Conservation (phyloP, 1,284 basidiomycete species). For the Ceratobasidium sp. region DNA sequence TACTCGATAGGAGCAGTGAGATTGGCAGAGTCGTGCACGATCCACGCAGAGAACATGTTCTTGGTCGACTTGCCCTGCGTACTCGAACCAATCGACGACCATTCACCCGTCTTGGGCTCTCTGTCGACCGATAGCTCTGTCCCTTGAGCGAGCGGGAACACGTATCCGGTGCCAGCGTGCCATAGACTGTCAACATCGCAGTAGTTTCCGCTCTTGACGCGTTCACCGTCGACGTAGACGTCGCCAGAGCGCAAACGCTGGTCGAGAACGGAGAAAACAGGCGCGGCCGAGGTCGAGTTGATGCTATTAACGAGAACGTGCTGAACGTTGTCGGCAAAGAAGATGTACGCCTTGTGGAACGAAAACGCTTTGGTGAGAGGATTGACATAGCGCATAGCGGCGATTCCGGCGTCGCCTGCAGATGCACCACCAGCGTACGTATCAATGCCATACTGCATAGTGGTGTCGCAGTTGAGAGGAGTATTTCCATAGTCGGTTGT, state of each 20-base stretch:
- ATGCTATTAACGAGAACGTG: slow-evolving; percentile 71
- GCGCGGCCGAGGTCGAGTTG: slow-evolving; percentile 61
- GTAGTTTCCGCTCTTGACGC: slow-evolving; percentile 53
- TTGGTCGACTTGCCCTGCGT: slow-evolving; percentile 65
- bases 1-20: slow-evolving; percentile 61
- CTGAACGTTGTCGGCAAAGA: slow-evolving; percentile 72
- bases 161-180: slow-evolving; percentile 71
- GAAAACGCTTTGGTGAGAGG: slow-evolving; percentile 66
- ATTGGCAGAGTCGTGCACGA: slow-evolving; percentile 61
- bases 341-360: slow-evolving; percentile 80
- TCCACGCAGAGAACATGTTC: slow-evolving; percentile 73
- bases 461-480: slow-evolving; percentile 62
- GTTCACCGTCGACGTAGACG: slow-evolving; percentile 63
- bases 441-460: slow-evolving; percentile 63
- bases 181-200: slow-evolving; percentile 63
- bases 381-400: slow-evolving; percentile 67
- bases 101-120: slow-evolving; percentile 67
- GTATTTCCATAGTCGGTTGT: slow-evolving; percentile 72
- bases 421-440: slow-evolving; percentile 75
- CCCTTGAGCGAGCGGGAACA: slow-evolving; percentile 54
- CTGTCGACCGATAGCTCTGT: slow-evolving; percentile 53
- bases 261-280: slow-evolving; percentile 75
- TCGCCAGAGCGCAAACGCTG: slow-evolving; percentile 65
- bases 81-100: slow-evolving; percentile 74
- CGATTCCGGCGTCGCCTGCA: slow-evolving; percentile 66